Percentiles rank a stretch among this genome's conserved stretches.
Evolutionary conservation across 2,329 filamentous ascomycete species (phyloP).

Genomic region (Apiospora hydei): DNA sequence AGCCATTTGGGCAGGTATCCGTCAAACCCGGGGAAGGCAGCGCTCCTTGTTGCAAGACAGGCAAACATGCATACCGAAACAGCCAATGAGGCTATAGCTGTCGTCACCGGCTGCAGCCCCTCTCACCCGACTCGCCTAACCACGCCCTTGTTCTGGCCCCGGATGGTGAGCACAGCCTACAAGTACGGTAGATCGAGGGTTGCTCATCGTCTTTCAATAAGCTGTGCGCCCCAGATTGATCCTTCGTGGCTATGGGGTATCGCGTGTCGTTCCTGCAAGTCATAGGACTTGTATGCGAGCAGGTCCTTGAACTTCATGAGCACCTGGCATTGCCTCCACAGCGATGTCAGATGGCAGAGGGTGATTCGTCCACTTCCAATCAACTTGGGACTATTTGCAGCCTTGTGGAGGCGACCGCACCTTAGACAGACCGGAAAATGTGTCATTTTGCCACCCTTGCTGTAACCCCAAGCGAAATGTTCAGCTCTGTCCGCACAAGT

Average conservation of each 20-base stretch:
- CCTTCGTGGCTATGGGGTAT: neutral
- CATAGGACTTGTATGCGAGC: neutral
- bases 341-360: neutral
- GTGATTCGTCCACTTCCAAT: neutral
- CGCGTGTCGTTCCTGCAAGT: neutral
- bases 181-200: neutral
- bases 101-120: neutral
- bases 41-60: neutral
- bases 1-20: neutral
- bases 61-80: neutral
- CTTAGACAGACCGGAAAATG: neutral
- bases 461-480: neutral
- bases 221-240: neutral
- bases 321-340: neutral
- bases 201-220: neutral
- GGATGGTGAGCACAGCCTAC: neutral
- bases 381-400: neutral
- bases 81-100: neutral
- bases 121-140: neutral
- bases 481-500: neutral
- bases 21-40: neutral
- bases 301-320: neutral
- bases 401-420: neutral
- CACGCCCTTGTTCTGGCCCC: neutral
- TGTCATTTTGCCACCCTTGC: neutral